These are phyloP conservation scores for Mrakiaceae sp. DNA, from an alignment of 1,284 basidiomycete genomes.

Conservation along the genomic window DNA sequence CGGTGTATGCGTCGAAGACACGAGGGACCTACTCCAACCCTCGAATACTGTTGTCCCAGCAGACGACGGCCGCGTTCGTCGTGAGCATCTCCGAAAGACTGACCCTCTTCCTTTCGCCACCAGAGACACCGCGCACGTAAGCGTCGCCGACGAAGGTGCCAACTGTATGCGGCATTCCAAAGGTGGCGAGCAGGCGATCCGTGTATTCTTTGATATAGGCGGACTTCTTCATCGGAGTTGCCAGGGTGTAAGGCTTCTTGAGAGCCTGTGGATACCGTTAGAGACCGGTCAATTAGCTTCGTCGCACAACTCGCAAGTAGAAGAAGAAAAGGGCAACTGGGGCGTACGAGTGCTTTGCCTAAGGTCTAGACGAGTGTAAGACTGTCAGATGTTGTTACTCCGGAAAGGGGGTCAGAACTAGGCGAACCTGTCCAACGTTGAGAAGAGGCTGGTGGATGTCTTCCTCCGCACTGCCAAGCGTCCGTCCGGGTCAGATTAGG, in stretches of 20 bases:
- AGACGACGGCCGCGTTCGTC: conserved; percentile 9
- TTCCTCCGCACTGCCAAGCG: conserved; percentile 4
- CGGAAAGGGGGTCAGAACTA: no score
- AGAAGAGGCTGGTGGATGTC: conserved; percentile 5
- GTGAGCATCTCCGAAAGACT: conserved; percentile 15
- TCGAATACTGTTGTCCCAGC: conserved; percentile 18
- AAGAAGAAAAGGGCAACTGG: not conserved
- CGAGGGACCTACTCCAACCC: not conserved
- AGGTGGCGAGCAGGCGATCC: not conserved
- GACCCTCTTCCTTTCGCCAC: conserved; percentile 20
- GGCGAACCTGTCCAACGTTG: no score
- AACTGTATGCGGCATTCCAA: conserved; percentile 9
- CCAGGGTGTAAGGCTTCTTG: conserved; percentile 3
- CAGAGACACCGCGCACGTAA: conserved; percentile 18
- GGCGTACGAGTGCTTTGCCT: not conserved
- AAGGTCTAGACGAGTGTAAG: conserved; percentile 13
- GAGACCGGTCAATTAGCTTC: not conserved
- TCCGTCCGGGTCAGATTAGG: no score
- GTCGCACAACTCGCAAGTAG: no score
- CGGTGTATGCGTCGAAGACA: not conserved
- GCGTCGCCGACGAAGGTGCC: conserved; percentile 18
- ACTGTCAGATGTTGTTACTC: no score
- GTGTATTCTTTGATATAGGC: not conserved
- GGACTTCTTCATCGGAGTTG: not conserved
- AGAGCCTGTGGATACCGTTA: not conserved